These are phyloP conservation scores for Flaveria floridana DNA, from an alignment of 140 eudicot species.

Conservation along the genomic window DNA sequence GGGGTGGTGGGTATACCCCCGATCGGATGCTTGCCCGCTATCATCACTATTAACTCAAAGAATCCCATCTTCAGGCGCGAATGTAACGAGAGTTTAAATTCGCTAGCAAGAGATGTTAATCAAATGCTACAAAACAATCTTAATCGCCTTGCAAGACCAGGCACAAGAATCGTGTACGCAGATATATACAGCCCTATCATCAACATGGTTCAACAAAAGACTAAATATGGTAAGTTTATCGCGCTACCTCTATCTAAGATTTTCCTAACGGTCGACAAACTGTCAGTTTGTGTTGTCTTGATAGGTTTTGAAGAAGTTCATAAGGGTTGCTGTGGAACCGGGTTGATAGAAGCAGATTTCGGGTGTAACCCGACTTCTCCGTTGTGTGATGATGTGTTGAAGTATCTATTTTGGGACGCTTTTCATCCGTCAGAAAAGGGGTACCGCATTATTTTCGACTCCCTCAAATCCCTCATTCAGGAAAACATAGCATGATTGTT, in stretches of 20 bases:
- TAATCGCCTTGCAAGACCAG: conserved; percentile 30
- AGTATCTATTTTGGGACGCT: conserved; percentile 66
- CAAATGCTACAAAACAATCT: conserved; percentile 38
- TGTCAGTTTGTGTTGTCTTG: not conserved
- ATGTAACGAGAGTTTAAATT: conserved; percentile 43
- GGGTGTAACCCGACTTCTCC: conserved; percentile 53
- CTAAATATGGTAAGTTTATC: conserved; percentile 42
- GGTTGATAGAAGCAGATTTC: conserved; percentile 53
- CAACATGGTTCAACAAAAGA: conserved; percentile 41
- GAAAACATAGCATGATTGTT: conserved; percentile 16
- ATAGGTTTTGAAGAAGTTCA: conserved; percentile 56
- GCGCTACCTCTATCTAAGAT: not conserved
- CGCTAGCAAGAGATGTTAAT: conserved; percentile 42
- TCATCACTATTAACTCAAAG: conserved; percentile 50
- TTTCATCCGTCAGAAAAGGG: conserved; percentile 69
- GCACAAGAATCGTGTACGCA: conserved; percentile 34
- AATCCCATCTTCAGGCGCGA: conserved; percentile 30
- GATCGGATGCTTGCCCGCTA: conserved; percentile 64
- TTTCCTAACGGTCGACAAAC: not conserved
- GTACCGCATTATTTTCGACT: conserved; percentile 40
- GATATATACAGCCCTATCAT: conserved; percentile 45
- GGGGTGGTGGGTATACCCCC: conserved; percentile 63
- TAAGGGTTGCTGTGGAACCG: conserved; percentile 80
- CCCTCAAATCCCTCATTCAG: conserved; percentile 32
- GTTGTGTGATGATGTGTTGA: conserved; percentile 50